These are phyloP conservation scores for Talaromyces nanjingensis DNA, from an alignment of 495 filamentous ascomycete genomes.

Conservation along the genomic window DNA sequence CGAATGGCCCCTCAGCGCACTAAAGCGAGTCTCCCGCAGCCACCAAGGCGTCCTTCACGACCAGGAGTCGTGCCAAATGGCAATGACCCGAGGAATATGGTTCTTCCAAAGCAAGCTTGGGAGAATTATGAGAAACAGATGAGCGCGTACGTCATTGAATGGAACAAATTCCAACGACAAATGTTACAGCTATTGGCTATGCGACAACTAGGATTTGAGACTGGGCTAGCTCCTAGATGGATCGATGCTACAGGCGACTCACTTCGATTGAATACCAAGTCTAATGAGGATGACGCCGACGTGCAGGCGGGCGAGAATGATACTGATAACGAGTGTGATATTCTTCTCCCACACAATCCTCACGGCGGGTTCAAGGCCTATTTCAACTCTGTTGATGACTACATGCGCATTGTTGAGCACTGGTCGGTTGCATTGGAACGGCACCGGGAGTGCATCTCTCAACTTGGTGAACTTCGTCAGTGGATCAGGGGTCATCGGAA, in stretches of 20 bases:
- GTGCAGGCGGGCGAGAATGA: constrained; percentile 13
- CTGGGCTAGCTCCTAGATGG: constrained; percentile 47
- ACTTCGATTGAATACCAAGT: constrained; percentile 20
- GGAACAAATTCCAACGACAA: constrained; percentile 55
- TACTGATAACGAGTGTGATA: constrained; percentile 20
- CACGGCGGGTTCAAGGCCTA: constrained; percentile 52
- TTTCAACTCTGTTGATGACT: constrained; percentile 53
- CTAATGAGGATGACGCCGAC: constrained; percentile 13
- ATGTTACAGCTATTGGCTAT: constrained; percentile 63
- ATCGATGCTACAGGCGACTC: constrained; percentile 48
- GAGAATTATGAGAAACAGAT: constrained; percentile 56
- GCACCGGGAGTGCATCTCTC: constrained; percentile 54
- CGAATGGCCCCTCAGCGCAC: constrained; percentile 24
- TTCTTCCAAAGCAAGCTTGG: constrained; percentile 42
- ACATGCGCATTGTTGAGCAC: constrained; percentile 51
- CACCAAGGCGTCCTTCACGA: constrained; percentile 49
- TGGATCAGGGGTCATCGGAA: constrained; percentile 37
- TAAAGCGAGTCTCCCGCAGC: constrained; percentile 50
- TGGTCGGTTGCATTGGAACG: constrained; percentile 60
- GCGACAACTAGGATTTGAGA: constrained; percentile 49
- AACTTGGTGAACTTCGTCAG: constrained; percentile 51
- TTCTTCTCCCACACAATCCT: constrained; percentile 19
- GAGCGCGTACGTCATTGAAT: constrained; percentile 60
- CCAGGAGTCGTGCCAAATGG: constrained; percentile 17
- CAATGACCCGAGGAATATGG: constrained; percentile 20